Conservation (phyloP, 2,329 filamentous ascomycete species). For the Penicillium sp. region DNA sequence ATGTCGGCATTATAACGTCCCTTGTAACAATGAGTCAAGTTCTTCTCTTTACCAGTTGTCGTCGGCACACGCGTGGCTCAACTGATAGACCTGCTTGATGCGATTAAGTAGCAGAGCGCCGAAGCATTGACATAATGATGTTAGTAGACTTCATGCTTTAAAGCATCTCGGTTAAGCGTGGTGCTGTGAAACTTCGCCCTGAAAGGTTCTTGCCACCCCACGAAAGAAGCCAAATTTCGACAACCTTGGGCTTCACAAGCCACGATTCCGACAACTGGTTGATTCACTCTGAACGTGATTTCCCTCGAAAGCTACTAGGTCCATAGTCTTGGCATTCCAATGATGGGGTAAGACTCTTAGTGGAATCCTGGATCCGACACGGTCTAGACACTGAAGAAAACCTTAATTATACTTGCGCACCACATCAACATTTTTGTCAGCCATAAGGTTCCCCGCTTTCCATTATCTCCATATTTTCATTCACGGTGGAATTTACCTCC, state of each 20-base stretch:
- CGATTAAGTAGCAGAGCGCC: neutral
- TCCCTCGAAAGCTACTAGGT: neutral
- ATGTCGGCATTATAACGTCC: neutral
- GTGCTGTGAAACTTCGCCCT: neutral
- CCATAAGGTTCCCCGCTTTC: too few species aligned
- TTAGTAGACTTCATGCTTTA: neutral
- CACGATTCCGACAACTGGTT: neutral
- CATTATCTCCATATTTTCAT: too few species aligned
- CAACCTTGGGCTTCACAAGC: neutral
- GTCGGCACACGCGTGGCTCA: neutral
- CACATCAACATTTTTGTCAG: too few species aligned
- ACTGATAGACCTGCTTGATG: neutral
- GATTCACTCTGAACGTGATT: neutral
- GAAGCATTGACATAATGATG: neutral
- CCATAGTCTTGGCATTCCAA: neutral
- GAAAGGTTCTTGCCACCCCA: neutral
- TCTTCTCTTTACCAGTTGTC: neutral
- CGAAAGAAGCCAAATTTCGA: neutral
- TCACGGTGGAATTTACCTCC: too few species aligned
- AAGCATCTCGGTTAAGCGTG: neutral
- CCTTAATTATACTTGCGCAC: neutral
- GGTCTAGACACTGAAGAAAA: neutral
- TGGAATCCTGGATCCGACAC: neutral
- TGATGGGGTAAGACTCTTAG: neutral
- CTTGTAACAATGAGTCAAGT: neutral